phyloP scores from a whole-genome alignment of 768 basidiomycete species.

The Paxillus rubicundulus region DNA sequence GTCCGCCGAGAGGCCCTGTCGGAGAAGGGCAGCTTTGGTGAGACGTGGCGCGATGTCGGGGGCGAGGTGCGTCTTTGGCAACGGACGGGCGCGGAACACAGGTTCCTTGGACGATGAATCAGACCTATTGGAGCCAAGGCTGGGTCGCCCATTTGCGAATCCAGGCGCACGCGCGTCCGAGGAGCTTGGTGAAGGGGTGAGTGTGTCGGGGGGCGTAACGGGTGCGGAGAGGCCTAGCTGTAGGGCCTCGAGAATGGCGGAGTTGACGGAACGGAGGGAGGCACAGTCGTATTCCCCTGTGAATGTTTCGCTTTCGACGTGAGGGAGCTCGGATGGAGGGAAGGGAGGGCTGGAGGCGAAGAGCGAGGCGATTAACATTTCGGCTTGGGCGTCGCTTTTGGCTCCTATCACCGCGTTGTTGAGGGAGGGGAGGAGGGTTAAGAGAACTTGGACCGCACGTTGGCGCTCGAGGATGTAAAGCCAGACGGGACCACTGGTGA shows the following conservation, averaged over 20 bases:
- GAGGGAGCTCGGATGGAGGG: constrained; percentile 61
- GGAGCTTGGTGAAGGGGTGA: constrained; percentile 34
- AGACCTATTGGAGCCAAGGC: constrained; percentile 33
- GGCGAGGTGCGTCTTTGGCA: constrained; percentile 57
- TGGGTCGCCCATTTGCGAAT: constrained; percentile 25
- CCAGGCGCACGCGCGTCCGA: constrained; percentile 21
- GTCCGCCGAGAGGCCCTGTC: constrained; percentile 56
- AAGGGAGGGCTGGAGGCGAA: constrained; percentile 85
- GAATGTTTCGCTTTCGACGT: constrained; percentile 31
- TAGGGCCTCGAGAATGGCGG: constrained; percentile 46
- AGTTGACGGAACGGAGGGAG: constrained; percentile 43
- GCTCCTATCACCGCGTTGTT: constrained; percentile 69
- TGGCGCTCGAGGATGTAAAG: constrained; percentile 85
- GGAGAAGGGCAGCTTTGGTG: constrained; percentile 70
- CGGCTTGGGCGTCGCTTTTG: constrained; percentile 62
- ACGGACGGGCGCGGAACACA: constrained; percentile 61
- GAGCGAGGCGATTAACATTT: constrained; percentile 72
- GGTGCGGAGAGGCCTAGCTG: constrained; percentile 39
- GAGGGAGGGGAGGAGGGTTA: constrained; percentile 64
- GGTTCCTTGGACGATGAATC: constrained; percentile 43
- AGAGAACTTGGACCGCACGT: constrained; percentile 77
- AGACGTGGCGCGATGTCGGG: constrained; percentile 78
- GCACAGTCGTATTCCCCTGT: constrained; percentile 34
- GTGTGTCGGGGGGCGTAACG: constrained; percentile 40
- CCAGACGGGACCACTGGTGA: constrained; percentile 77